Evolutionary conservation across 75 land plant species (phyloP), one percentile per base, ranked within the genome.

Genomic region (Larix kaempferi): DNA sequence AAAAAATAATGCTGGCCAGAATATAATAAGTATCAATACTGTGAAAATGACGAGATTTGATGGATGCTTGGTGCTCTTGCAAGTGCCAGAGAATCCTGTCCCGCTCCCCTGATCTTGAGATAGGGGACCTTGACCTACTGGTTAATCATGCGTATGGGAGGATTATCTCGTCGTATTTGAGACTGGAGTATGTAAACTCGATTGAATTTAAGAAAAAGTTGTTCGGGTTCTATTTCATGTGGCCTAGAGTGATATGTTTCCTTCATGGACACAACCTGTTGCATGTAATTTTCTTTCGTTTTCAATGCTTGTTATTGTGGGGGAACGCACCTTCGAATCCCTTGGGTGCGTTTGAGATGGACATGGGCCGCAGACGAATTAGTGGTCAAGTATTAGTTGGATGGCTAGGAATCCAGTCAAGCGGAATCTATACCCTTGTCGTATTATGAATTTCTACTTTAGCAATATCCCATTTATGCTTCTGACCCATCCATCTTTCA

Each of bases 351-450:
- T n/a, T 41, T 15, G 65, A 27, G 15, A 62, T 33, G 37, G 37
- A 41, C 17, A 41, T 69, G 49, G n/a, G n/a, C n/a, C n/a, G 72
- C 27, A 44, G 44, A 37, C 21, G 52, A 37, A 11, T 2, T 19
- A 17, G 0, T 63, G 15, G 66, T 4, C 27, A 27, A 25, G 65
- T 11, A 11, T 17, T 21, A 49, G 19, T 41, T 69, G 41, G 6
- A 16, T 6, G 72, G 19, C 10, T 21, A 16, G 21, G 41, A 69
- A 35, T 69, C 52, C 72, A 16, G 44, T 69, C 72, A 10, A 41
- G 21, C 4, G 22, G 72, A 69, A 69, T 69, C 72, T 69, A 69
- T 69, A 37, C 72, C 19, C 37, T 37, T 17, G n/a, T n/a, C 37
- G 23, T 67, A 67, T 44, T 5, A 22, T 14, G 22, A 44, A 21